These are phyloP conservation scores for Angophora floribunda DNA, from an alignment of 345 rosid species.

Conservation along the genomic window DNA sequence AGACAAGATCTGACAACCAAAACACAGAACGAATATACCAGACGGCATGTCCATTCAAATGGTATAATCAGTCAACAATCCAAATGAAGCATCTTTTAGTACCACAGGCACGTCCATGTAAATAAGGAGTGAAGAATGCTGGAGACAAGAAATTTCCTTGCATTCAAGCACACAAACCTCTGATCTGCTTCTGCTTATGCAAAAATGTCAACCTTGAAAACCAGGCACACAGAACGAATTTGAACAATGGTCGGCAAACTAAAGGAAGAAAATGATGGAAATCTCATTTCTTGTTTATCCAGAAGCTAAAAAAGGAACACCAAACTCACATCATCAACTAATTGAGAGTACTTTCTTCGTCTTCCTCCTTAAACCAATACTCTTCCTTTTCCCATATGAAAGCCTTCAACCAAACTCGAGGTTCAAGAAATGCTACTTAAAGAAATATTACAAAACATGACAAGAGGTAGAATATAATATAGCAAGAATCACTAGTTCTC, in stretches of 20 bases:
- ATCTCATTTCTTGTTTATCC: background rate
- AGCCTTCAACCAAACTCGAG: background rate
- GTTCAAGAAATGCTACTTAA: background rate
- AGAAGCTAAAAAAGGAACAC: background rate
- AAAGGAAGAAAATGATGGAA: background rate
- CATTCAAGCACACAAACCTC: background rate
- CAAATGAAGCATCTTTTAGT: background rate
- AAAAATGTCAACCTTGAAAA: background rate
- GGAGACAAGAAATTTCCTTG: background rate
- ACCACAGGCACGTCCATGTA: background rate
- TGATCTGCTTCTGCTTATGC: background rate
- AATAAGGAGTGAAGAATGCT: background rate
- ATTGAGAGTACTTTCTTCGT: background rate
- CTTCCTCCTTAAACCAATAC: background rate
- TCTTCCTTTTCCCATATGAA: background rate
- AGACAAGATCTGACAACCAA: background rate
- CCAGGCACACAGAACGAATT: background rate
- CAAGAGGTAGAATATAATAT: background rate
- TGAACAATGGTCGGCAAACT: background rate
- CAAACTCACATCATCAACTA: background rate
- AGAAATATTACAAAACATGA: background rate
- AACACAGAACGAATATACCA: background rate
- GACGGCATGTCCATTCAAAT: background rate
- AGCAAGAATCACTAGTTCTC: background rate
- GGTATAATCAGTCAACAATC: background rate